Base-by-base conservation (phyloP, 768 basidiomycete genomes). In the Suillus alpinus region DNA sequence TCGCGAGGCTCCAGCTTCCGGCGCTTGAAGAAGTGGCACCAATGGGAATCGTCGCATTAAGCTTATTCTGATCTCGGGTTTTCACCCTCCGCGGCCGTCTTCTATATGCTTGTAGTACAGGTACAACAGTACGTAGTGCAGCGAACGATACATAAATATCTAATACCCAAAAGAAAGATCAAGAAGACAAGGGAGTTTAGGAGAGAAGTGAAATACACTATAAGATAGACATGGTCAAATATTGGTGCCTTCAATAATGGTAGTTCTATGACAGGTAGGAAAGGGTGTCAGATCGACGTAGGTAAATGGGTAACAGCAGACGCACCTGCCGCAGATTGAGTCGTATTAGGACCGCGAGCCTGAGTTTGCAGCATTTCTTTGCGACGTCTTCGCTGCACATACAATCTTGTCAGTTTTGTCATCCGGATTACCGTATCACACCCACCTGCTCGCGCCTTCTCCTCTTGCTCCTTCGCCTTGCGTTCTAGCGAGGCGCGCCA, bases 381-480 rank as follows among this genome's bases (percentile, higher is more conserved):
- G 53, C 10, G 53, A 55, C 4, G 23, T 6, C 10, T 29, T 39
- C 6, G 53, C 53, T 55, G 10, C 16, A 39, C 16, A 5, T 18
- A 39, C 3, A 16, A 37, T 37, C 1, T 26, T 26, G 53, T 55
- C 20, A 55, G 53, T 39, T 39, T 18, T 12, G 16, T 39, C 26
- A 12, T 55, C 9, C 10, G 4, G 2, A 18, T 18, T 4, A 18
- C 9, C 26, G 6, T 18, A 29, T 39, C 16, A 39, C 26, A 29
- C 53, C 16, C 1, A 55, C 53, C 53, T 29, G 53, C 53, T 39
- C 53, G 37, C 37, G 9, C 53, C 34, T 55, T 55, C 53, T 55
- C 53, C 26, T 55, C 53, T 18, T 55, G 53, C 14, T 55, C 53
- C 23, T 55, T 55, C 4, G 53, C 53, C 14, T 26, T 55, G 53